Evolutionary conservation across 2,329 filamentous ascomycete genomes (phyloP).

Genomic region (Phyllosticta citribraziliensis): DNA sequence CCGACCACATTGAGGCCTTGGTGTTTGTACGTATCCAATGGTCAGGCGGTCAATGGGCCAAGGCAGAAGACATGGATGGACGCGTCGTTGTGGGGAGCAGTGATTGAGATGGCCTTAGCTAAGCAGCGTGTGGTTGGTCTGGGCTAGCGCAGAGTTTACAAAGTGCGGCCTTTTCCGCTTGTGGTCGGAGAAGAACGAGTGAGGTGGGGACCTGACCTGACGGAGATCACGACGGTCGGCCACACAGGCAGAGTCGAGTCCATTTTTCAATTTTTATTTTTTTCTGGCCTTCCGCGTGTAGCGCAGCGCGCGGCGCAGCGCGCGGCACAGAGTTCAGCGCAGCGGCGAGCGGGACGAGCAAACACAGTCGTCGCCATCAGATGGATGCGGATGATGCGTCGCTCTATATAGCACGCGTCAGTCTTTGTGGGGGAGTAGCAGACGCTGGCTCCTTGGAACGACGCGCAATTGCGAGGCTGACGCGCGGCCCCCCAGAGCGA

Average conservation of each 20-base stretch:
- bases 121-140: background rate
- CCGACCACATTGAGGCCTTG: background rate
- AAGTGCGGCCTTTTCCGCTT: background rate
- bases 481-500: background rate
- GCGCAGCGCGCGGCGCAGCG: too few species aligned
- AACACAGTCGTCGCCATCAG: background rate
- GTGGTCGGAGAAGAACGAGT: background rate
- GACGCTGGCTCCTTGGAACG: background rate
- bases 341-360: too few species aligned
- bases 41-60: background rate
- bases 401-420: background rate
- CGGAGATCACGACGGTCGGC: background rate
- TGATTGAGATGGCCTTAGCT: background rate
- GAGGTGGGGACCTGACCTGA: background rate
- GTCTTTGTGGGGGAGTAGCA: background rate
- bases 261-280: background rate
- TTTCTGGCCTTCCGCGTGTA: background rate
- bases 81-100: background rate
- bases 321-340: background rate
- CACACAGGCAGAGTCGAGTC: background rate
- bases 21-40: background rate
- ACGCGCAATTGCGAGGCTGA: background rate
- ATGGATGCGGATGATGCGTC: background rate
- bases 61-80: background rate
- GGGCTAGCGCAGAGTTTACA: background rate